Percentiles rank a stretch among this genome's conserved stretches.
Conservation (phyloP, 2,329 filamentous ascomycete species). For the Celoporthe dispersa region DNA sequence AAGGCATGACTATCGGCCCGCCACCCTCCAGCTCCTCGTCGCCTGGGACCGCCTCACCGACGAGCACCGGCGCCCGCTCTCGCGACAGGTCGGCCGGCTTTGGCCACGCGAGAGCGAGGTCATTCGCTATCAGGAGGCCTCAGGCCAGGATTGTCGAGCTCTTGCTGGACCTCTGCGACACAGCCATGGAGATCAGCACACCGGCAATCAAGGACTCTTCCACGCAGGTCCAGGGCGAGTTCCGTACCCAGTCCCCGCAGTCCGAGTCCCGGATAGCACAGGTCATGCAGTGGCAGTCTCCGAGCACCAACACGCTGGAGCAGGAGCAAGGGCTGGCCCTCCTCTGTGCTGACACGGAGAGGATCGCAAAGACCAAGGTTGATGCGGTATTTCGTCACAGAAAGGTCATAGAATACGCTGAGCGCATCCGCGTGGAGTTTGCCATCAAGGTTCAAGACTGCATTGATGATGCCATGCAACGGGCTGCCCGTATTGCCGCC, state of each 20-base stretch:
- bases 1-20: conserved; percentile 82
- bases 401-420: conserved; percentile 92
- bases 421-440: conserved; percentile 93
- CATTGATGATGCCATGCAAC: conserved; percentile 87
- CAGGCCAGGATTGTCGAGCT: conserved; percentile 93
- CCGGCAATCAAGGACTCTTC: conserved; percentile 88
- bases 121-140: conserved; percentile 88
- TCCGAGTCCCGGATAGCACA: conserved; percentile 95
- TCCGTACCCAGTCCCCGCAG: conserved; percentile 92
- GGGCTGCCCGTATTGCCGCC: conserved; percentile 85
- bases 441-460: conserved; percentile 93
- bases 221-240: conserved; percentile 70
- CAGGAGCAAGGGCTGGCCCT: conserved; percentile 89
- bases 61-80: conserved; percentile 73
- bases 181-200: conserved; percentile 90
- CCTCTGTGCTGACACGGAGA: conserved; percentile 89
- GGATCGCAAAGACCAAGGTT: conserved; percentile 82
- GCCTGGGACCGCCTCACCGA: conserved; percentile 71
- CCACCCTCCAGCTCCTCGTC: conserved; percentile 72
- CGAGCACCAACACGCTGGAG: conserved; percentile 86
- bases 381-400: conserved; percentile 92
- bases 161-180: conserved; percentile 93
- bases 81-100: conserved; percentile 72
- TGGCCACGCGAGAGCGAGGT: conserved; percentile 80
- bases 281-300: conserved; percentile 95